These are phyloP conservation scores for Botrytis paeoniae DNA, from an alignment of 2,329 filamentous ascomycete genomes.

Conservation along the genomic window DNA sequence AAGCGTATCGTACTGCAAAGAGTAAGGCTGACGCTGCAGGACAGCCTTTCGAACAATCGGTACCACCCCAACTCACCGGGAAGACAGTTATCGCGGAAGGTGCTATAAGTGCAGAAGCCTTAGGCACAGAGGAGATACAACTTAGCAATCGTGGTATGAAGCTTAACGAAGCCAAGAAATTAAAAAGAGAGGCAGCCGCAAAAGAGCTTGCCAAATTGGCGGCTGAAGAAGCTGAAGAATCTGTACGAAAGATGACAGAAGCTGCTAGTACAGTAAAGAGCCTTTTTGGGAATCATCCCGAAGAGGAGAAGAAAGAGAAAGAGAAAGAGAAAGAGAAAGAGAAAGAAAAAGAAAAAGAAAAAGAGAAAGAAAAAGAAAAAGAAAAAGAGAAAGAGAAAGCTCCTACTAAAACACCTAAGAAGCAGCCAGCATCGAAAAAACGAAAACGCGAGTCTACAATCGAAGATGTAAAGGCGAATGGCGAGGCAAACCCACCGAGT, in stretches of 20 bases:
- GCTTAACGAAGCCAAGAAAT: slow-evolving; percentile 73
- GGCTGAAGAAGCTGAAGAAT: slow-evolving; percentile 60
- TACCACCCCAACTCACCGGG: slow-evolving; percentile 37
- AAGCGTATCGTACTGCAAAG: slow-evolving; percentile 60
- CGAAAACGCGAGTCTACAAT: slow-evolving; percentile 35
- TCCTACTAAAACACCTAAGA: slow-evolving; percentile 28
- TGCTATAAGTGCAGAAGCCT: slow-evolving; percentile 51
- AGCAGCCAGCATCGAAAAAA: slow-evolving; percentile 31
- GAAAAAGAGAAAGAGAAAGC: slow-evolving; percentile 13
- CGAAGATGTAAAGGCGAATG: slow-evolving; percentile 13
- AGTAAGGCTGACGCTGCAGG: slow-evolving; percentile 65
- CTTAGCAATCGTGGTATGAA: slow-evolving; percentile 73
- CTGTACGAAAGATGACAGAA: slow-evolving; percentile 51
- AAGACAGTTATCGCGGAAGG: slow-evolving; percentile 54
- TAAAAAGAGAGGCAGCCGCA: slow-evolving; percentile 71
- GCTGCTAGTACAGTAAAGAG: slow-evolving; percentile 47
- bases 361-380: slow-evolving; percentile 22
- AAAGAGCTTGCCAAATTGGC: slow-evolving; percentile 62
- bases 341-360: not conserved
- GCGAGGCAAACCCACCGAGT: slow-evolving; percentile 5
- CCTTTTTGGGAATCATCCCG: slow-evolving; percentile 34
- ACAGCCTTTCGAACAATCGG: slow-evolving; percentile 51
- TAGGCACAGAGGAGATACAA: slow-evolving; percentile 59
- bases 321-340: slow-evolving; percentile 17
- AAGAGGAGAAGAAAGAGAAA: slow-evolving; percentile 21